These are phyloP conservation scores for Colletotrichum coccodes DNA, from an alignment of 2,329 filamentous ascomycete genomes.

Conservation along the genomic window DNA sequence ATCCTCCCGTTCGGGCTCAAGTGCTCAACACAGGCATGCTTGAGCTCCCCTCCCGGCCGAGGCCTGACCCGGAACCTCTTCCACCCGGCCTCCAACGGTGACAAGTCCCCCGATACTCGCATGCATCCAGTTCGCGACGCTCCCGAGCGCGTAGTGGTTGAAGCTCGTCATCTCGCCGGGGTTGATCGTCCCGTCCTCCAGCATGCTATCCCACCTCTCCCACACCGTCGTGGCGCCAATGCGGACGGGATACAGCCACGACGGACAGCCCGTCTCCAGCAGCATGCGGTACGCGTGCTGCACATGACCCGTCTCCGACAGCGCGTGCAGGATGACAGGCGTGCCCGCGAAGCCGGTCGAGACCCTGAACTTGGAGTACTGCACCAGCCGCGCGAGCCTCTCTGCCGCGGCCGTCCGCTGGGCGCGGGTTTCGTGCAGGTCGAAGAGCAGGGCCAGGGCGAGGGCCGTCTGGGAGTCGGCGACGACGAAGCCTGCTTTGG, in stretches of 20 bases:
- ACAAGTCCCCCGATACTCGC: conserved; percentile 51
- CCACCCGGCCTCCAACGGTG: conserved; percentile 51
- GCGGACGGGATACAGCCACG: conserved; percentile 58
- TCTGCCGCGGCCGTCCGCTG: conserved; percentile 37
- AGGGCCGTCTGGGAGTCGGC: conserved; percentile 53
- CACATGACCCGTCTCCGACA: conserved; percentile 39
- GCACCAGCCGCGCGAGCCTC: conserved; percentile 44
- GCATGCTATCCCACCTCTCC: conserved; percentile 61
- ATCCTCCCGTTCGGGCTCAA: conserved; percentile 43
- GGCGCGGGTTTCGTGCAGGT: conserved; percentile 39
- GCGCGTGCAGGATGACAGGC: conserved; percentile 46
- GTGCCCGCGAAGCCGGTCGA: conserved; percentile 57
- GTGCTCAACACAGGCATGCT: conserved; percentile 40
- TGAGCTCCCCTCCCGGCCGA: conserved; percentile 48
- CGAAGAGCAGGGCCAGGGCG: conserved; percentile 48
- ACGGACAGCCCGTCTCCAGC: conserved; percentile 53
- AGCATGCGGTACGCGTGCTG: conserved; percentile 58
- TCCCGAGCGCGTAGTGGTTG: conserved; percentile 60
- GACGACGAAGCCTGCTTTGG: conserved; percentile 39
- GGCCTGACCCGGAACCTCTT: conserved; percentile 47
- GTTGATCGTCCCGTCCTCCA: conserved; percentile 55
- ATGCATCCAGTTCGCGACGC: conserved; percentile 58
- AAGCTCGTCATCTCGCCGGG: conserved; percentile 59
- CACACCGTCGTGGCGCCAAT: conserved; percentile 59
- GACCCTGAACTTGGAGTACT: conserved; percentile 45